Percentiles rank a stretch among this genome's conserved stretches.
phyloP scores from a whole-genome alignment of 2,329 filamentous ascomycete species.

The Calonectria hongkongensis region DNA sequence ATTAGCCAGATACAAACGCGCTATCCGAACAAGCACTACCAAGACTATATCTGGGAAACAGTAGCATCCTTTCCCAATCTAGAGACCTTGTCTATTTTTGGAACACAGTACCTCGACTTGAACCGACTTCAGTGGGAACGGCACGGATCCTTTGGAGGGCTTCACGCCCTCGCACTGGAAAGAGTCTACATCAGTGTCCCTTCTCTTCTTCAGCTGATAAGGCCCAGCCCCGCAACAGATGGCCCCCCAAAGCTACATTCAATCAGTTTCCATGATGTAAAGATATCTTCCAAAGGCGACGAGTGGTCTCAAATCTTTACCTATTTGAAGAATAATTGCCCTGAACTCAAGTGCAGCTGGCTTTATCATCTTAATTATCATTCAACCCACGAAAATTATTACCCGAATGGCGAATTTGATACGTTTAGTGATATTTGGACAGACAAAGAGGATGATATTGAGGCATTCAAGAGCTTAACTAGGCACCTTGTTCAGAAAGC shows the following conservation, averaged over 20 bases:
- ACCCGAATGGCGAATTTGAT: not conserved
- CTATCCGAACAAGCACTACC: not conserved
- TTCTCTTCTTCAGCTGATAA: not conserved
- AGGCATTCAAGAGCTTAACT: not conserved
- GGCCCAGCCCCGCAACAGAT: not conserved
- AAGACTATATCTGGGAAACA: not conserved
- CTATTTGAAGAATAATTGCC: not conserved
- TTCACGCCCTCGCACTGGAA: not conserved
- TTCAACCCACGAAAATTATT: not conserved
- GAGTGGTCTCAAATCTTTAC: not conserved
- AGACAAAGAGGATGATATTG: fast-evolving
- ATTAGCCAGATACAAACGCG: not conserved
- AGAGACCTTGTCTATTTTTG: not conserved
- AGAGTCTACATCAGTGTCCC: not conserved
- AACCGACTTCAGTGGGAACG: not conserved
- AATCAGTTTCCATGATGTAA: not conserved
- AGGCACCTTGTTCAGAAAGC: not conserved
- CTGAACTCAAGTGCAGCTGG: not conserved
- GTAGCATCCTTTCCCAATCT: constrained; percentile 1
- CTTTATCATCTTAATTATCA: not conserved
- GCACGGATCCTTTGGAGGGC: not conserved
- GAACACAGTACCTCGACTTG: not conserved
- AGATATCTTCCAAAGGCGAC: not conserved
- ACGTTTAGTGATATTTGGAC: not conserved
- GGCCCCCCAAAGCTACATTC: not conserved